Evolutionary conservation across 2,329 filamentous ascomycete species (phyloP), one percentile per base, ranked within the genome.

Genomic region (Trichophyton benhamiae): DNA sequence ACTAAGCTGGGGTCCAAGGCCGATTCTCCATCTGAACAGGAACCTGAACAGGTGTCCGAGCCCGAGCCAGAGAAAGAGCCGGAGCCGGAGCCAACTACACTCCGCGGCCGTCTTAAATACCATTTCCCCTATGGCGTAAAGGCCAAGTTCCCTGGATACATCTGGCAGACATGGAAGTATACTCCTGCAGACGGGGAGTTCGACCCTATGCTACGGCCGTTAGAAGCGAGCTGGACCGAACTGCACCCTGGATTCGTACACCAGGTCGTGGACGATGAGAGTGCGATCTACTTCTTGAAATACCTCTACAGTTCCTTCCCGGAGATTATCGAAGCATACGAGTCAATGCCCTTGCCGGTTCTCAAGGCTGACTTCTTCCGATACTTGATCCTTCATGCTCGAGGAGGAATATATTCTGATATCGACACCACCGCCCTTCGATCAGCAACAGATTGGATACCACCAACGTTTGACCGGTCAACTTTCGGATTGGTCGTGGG

Each of bases 141-240:
- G 70, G 76, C 80, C 67, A 95, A 92, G 74, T 97, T 97, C 74
- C 94, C 94, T 2, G 91, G 91, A 61, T 97, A 96, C 78, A 95
- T 99, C 71, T 99, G 94, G 94, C 94, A 99, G 80, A 99, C 94
- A 13, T 99, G 94, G 94, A 96, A 95, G 74, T 87, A 84, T 70
- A 88, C 85, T 0, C 91, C 92, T 0, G 82, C 86, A 1, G 87
- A 89, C 22, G 80, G 83, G 58, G 81, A 88, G 64, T 99, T 99
- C 71, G 76, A 75, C 9, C 83, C 87, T 64, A 77, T 79, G 20
- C 91, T 96, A 71, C 86, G 91, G 64, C 84, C 88, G 55, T 82
- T 90, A 63, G 94, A 97, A 76, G 88, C 89, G 13, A 91, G 88
- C 64, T 99, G 94, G 94, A 87, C 89, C 7, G 82, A 88, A 67